Base-by-base conservation (phyloP, 495 filamentous ascomycete genomes). In the Podospora appendiculata region DNA sequence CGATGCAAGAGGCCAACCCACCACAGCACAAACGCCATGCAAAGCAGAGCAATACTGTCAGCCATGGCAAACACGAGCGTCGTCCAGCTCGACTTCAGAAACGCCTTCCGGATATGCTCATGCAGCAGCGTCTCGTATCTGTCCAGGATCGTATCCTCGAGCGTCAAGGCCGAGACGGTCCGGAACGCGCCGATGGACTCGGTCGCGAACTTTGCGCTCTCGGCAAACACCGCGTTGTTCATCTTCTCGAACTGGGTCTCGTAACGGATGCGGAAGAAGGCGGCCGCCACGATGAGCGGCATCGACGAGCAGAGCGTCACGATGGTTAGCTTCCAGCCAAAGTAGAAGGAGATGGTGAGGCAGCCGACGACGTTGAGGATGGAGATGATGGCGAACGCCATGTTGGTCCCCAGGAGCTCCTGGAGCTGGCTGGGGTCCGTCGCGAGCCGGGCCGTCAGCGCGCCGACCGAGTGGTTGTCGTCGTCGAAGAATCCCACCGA, bases 341-440 rank as follows among this genome's bases (percentile, higher is more conserved):
- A 75, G 54, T 70, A 70, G 52, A 82, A 75, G 6, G 77, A 73
- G 41, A 83, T 68, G 16, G 69, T 60, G 16, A 75, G 50, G 42
- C 73, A 78, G 36, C 73, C 73, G 6, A 77, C 49, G 12, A 82
- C 60, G 39, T 70, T 79, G 46, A 79, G 57, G 10, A 76, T 48
- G 1, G 75, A 78, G 45, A 78, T 72, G 34, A 73, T 61, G 13
- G 74, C 70, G 48, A 81, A 69, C 11, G 72, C 70, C 60, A 78
- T 71, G 44, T 80, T 79, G 7, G 70, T 72, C n/a, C 81, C 79
- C 0, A 86, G 60, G 4, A 87, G 57, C 47, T 86, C 81, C 56
- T 87, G 78, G 0, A 89, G 66, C 41, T 82, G 79, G 18, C 72
- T 79, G 0, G 84, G 77, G 52, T 85, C 79, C 2, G 71, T 81